Base-by-base conservation (phyloP, 768 basidiomycete genomes). In the Leccinum boreale region DNA sequence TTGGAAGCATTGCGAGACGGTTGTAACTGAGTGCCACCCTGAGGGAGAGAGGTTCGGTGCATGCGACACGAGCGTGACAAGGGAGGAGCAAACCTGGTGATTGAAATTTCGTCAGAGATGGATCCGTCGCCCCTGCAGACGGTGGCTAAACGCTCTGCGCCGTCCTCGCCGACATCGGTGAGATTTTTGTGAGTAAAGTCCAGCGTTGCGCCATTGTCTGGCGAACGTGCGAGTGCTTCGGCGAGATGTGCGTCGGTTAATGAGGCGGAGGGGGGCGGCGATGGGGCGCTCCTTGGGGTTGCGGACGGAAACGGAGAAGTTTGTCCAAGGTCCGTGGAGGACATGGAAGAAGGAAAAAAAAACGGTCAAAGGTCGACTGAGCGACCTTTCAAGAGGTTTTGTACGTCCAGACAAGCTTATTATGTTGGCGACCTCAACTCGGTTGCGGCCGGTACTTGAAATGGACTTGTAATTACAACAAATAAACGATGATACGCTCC, bases 21-120 rank as follows among this genome's bases (percentile, higher is more conserved):
- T 99, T 99, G 71, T 90, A 82, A 15, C 88, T 87, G 26, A 99
- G 77, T 9, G 97, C 87, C 59, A 99, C 85, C 67, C 94, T 97
- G 60, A 47, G 33, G 29, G 45, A 61, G 6, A 19, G 44, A 31
- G 44, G 35, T 31, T 31, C 5, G 47, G 36, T 51, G 23, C 52
- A 51, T 65, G 26, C 36, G 2, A 52, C 12, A 50, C 50, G 53
- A 50, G 51, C 28, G 61, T 56, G 23, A 57, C 29, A 57, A 45
- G 55, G 53, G 46, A 49, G 50, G 29, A 35, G 66, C 79, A 50
- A 64, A 88, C 90, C 90, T 81, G 67, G 86, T 77, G 35, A 91
- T 79, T 15, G 75, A 68, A 59, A 80, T 77, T 45, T 82, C 81
- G 52, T 78, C 78, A 47, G 84, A 75, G 60, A 74, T 63, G 49